Evolutionary conservation across 1,284 basidiomycete genomes (phyloP).

Genomic region (Melanopsichium pennsylvanicum): DNA sequence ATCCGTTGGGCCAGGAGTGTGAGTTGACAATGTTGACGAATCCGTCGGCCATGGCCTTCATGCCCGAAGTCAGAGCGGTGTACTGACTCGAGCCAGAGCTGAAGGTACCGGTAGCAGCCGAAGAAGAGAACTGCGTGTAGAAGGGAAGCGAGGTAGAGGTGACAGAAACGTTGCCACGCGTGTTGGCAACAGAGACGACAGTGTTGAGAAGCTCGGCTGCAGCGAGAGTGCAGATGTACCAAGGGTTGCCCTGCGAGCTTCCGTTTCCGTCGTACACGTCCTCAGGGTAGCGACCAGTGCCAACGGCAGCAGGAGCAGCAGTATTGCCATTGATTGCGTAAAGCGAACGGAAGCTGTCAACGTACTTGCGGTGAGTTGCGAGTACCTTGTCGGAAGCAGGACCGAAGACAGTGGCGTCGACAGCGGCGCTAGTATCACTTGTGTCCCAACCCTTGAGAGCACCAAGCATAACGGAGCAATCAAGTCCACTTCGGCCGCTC

Average conservation of each 20-base stretch:
- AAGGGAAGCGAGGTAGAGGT: conserved; percentile 38
- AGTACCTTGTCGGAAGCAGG: conserved; percentile 45
- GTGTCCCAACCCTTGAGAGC: conserved; percentile 47
- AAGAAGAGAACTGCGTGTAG: conserved; percentile 39
- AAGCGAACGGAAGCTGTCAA: conserved; percentile 44
- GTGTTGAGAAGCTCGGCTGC: conserved; percentile 51
- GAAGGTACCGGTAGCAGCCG: conserved; percentile 26
- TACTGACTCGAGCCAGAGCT: conserved; percentile 16
- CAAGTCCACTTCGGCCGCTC: conserved; percentile 32
- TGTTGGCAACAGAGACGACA: conserved; percentile 20
- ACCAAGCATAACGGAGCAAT: conserved; percentile 46
- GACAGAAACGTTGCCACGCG: conserved; percentile 22
- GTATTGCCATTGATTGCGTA: conserved; percentile 48
- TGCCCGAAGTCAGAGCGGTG: conserved; percentile 24
- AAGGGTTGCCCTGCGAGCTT: conserved; percentile 47
- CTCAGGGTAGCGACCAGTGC: conserved; percentile 36
- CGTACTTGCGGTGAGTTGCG: conserved; percentile 47
- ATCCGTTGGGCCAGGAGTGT: conserved; percentile 44
- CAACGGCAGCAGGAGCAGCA: conserved; percentile 34
- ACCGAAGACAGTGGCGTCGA: conserved; percentile 29
- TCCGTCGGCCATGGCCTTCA: conserved; percentile 42
- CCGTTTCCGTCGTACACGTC: conserved; percentile 44
- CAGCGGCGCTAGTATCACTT: conserved; percentile 10
- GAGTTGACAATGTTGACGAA: conserved; percentile 43
- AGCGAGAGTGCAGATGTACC: conserved; percentile 52